Percentiles rank a stretch among this genome's conserved stretches.
Conservation (phyloP, 2,329 filamentous ascomycete genomes). For the Cylindrodendrum hubeiense region DNA sequence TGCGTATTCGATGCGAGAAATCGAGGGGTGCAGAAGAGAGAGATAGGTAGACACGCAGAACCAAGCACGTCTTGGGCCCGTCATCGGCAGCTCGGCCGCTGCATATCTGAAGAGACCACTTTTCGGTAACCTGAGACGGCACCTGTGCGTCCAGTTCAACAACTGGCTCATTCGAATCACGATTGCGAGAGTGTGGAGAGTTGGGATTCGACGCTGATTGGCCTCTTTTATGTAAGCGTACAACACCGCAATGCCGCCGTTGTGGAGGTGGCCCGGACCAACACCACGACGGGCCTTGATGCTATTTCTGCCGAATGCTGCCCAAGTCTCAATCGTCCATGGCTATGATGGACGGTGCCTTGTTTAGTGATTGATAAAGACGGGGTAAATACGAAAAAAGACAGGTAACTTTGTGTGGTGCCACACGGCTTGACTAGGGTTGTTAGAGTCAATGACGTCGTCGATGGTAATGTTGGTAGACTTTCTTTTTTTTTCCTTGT, state of each 20-base stretch:
- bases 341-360: background rate
- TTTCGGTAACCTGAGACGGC: slow-evolving; percentile 24
- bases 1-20: slow-evolving; percentile 39
- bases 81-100: background rate
- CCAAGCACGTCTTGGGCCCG: background rate
- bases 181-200: slow-evolving; percentile 40
- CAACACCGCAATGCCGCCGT: slow-evolving; percentile 29
- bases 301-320: slow-evolving; percentile 15
- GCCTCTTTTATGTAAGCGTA: slow-evolving; percentile 36
- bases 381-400: background rate
- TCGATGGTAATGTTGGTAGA: slow-evolving; percentile 28
- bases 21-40: slow-evolving; percentile 32
- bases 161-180: slow-evolving; percentile 35
- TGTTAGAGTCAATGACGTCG: slow-evolving; percentile 38
- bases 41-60: slow-evolving; percentile 2
- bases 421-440: background rate
- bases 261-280: slow-evolving; percentile 32
- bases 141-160: slow-evolving; percentile 22
- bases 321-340: background rate
- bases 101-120: background rate
- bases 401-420: background rate
- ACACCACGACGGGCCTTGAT: slow-evolving; percentile 27
- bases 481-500: slow-evolving; percentile 5
- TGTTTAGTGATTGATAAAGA: background rate
- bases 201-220: slow-evolving; percentile 33